These are phyloP conservation scores for Apiospora aurea DNA, from an alignment of 2,329 filamentous ascomycete genomes.

Conservation along the genomic window DNA sequence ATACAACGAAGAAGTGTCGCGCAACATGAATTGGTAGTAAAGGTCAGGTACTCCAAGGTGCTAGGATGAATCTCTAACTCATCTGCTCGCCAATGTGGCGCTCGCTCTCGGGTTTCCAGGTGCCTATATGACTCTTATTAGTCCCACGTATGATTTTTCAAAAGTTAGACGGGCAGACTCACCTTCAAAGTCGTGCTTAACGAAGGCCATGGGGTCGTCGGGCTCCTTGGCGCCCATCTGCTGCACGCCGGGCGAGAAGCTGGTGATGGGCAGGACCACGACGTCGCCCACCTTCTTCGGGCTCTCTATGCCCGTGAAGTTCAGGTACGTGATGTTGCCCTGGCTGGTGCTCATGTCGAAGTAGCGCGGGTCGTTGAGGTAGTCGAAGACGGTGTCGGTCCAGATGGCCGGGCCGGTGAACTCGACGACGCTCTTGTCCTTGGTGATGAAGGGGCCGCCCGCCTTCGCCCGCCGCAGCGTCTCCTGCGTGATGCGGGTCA, in stretches of 20 bases:
- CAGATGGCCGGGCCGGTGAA: slow-evolving; percentile 94
- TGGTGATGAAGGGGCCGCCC: slow-evolving; percentile 50
- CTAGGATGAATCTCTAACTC: slow-evolving; percentile 36
- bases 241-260: slow-evolving; percentile 92
- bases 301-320: slow-evolving; percentile 86
- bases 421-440: slow-evolving; percentile 83
- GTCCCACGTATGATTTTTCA: neutral
- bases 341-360: slow-evolving; percentile 79
- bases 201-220: slow-evolving; percentile 95
- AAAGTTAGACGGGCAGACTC: slow-evolving; percentile 39
- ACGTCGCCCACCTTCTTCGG: slow-evolving; percentile 93
- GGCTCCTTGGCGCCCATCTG: slow-evolving; percentile 91
- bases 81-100: slow-evolving; percentile 68
- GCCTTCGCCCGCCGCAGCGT: slow-evolving; percentile 76
- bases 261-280: slow-evolving; percentile 92
- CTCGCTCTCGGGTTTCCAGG: slow-evolving; percentile 77
- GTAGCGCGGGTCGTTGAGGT: slow-evolving; percentile 90
- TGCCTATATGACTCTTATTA: slow-evolving; percentile 56
- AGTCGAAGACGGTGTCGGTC: slow-evolving; percentile 91
- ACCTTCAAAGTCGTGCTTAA: slow-evolving; percentile 97
- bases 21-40: slow-evolving; percentile 12
- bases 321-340: slow-evolving; percentile 80
- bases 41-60: slow-evolving; percentile 28
- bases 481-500: slow-evolving; percentile 84
- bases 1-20: slow-evolving; percentile 12